These are phyloP conservation scores for Mucor lusitanicus DNA, from an alignment of 371 early-diverging fungal species.

Conservation along the genomic window DNA sequence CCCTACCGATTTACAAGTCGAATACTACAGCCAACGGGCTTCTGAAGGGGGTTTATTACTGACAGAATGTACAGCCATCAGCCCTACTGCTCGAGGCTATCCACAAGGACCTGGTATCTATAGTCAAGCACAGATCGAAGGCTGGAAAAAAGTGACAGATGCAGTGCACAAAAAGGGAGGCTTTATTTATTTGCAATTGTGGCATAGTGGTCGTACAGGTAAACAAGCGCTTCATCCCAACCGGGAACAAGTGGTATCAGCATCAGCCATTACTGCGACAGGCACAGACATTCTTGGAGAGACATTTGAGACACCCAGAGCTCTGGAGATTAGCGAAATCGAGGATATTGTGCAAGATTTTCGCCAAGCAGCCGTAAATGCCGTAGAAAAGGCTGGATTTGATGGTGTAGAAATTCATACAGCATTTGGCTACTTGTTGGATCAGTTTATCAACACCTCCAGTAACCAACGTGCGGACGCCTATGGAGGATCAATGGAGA, in stretches of 20 bases:
- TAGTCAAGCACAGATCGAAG: slow-evolving; percentile 50
- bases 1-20: slow-evolving; percentile 45
- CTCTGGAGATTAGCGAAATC: slow-evolving; percentile 67
- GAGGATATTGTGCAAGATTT: slow-evolving; percentile 58
- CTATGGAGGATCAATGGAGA: slow-evolving; percentile 78
- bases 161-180: slow-evolving; percentile 60
- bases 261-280: slow-evolving; percentile 5
- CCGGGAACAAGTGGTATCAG: slow-evolving; percentile 11
- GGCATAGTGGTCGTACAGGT: slow-evolving; percentile 43
- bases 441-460: slow-evolving; percentile 52
- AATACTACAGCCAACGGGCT: slow-evolving; percentile 63
- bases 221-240: slow-evolving; percentile 1
- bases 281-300: not conserved
- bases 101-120: slow-evolving; percentile 46
- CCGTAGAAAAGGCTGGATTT: slow-evolving; percentile 54
- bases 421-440: slow-evolving; percentile 68
- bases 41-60: slow-evolving; percentile 57
- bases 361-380: slow-evolving; percentile 45
- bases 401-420: slow-evolving; percentile 75
- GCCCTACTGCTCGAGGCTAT: slow-evolving; percentile 37
- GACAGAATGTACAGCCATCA: slow-evolving; percentile 54
- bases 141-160: slow-evolving; percentile 59
- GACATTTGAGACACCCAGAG: slow-evolving; percentile 33
- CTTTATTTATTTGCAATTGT: slow-evolving; percentile 57
- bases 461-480: slow-evolving; percentile 58